phyloP scores from a whole-genome alignment of 1,284 basidiomycete species.

The Leucoagaricus sp. region DNA sequence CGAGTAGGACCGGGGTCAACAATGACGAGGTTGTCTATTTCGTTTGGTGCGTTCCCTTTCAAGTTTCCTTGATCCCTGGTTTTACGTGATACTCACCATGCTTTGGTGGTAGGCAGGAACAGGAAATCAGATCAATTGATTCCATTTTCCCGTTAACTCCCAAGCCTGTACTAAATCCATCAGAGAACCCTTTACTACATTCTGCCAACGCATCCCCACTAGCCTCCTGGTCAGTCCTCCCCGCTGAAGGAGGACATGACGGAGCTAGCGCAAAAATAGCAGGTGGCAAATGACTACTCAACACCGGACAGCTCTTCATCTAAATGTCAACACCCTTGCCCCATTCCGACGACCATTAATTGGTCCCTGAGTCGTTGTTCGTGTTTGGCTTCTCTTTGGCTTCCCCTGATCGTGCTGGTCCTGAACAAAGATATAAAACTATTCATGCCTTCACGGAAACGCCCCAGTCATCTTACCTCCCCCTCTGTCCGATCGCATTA shows the following conservation, averaged over 20 bases:
- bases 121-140: neutral
- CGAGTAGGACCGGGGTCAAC: neutral
- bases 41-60: neutral
- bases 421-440: constrained; percentile 1
- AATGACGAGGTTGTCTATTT: neutral
- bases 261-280: constrained; percentile 5
- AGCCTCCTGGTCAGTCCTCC: neutral
- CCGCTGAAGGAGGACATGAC: neutral
- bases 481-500: no score
- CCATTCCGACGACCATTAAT: constrained; percentile 1
- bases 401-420: neutral
- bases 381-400: neutral
- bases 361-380: neutral
- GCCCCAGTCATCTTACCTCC: neutral
- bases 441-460: neutral
- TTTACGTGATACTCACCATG: no score
- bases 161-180: neutral
- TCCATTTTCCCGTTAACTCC: neutral
- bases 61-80: neutral
- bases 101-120: no score
- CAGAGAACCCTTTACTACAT: neutral
- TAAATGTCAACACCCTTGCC: constrained; percentile 4
- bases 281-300: neutral
- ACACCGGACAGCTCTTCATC: neutral
- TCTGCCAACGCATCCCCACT: neutral